Evolutionary conservation across 371 early-diverging fungal species (phyloP).

Genomic region (Fennellomyces sp.): DNA sequence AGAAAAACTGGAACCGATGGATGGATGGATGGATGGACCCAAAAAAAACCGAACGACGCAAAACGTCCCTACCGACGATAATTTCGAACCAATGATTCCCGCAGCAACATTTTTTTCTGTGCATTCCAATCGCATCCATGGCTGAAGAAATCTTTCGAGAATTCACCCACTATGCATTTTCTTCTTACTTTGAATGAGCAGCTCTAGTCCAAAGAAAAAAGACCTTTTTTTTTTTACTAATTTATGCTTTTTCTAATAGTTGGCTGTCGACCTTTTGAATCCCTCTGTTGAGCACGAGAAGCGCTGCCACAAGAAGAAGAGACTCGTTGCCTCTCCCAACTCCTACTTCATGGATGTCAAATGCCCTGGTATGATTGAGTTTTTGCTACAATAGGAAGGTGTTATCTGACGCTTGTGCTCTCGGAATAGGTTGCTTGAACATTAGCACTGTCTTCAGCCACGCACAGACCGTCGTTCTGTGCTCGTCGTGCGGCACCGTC

Average conservation of each 20-base stretch:
- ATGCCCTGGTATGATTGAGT: conserved; percentile 88
- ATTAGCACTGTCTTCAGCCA: conserved; percentile 98
- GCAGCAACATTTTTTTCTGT: background rate
- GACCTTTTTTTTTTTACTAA: background rate
- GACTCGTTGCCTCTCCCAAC: conserved; percentile 98
- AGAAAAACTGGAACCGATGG: conserved; percentile 1
- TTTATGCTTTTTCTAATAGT: conserved; percentile 54
- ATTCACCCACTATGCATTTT: background rate
- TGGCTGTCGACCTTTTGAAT: conserved; percentile 98
- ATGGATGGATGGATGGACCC: conserved; percentile 18
- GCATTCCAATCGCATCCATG: background rate
- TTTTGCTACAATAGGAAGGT: background rate
- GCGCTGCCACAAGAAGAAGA: conserved; percentile 97
- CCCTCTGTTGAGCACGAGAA: conserved; percentile 93
- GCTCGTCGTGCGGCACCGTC: conserved; percentile 92
- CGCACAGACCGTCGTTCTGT: conserved; percentile 96
- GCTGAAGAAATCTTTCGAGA: background rate
- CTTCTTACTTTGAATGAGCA: background rate
- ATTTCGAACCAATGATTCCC: background rate
- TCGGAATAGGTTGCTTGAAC: conserved; percentile 80
- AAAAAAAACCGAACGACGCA: background rate
- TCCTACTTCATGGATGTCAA: conserved; percentile 99
- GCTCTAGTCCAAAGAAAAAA: too few species aligned
- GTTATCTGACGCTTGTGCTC: background rate
- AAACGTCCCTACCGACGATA: background rate